Evolutionary conservation across 2,329 filamentous ascomycete genomes (phyloP), one percentile per base, ranked within the genome.

Genomic region (Penicillium polonicum): DNA sequence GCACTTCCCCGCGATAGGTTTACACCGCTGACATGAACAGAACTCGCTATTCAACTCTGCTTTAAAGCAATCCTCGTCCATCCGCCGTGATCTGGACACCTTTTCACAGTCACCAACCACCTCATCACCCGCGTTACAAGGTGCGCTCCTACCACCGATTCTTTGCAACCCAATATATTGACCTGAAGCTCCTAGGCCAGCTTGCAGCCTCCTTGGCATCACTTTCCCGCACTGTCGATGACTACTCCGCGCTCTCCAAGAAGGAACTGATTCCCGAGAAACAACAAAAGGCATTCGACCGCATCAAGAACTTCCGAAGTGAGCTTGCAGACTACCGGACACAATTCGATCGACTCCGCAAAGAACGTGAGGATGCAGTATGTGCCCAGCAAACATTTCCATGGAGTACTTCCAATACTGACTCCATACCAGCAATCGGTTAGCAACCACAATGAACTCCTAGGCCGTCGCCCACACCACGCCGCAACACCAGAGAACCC

Each of bases 221-320:
- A 59, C 92, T 99, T 74, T 85, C 89, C 46, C 91, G 94, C 60
- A 96, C 91, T 0, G 83, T 99, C 63, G 92, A 97, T 78, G 92
- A 97, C 72, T 99, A 99, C 80, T 86, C 89, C 69, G 83, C 84
- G 55, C 85, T 96, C 31, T 89, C 92, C 1, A 90, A 90, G 64
- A 90, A 93, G 68, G 94, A 99, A 75, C 85, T 96, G 33, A 92
- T 96, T 56, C 84, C 89, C 5, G 88, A 90, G 59, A 99, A 97
- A 77, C 90, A 96, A 67, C 88, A 94, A 59, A 96, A 97, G 71
- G 94, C 93, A 1, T 82, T 86, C 63, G 91, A 95, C 71, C 86
- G 94, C 44, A 83, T 96, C 58, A 89, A 90, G 74, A 91, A 87
- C 68, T 99, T 99, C 77, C 87, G 91, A 58, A 76, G 83, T 43